A percentile compares a stretch with the other conserved stretches of the same genome.
These are phyloP conservation scores for Camelina sativa DNA, from an alignment of 345 rosid species.

Conservation along the genomic window DNA sequence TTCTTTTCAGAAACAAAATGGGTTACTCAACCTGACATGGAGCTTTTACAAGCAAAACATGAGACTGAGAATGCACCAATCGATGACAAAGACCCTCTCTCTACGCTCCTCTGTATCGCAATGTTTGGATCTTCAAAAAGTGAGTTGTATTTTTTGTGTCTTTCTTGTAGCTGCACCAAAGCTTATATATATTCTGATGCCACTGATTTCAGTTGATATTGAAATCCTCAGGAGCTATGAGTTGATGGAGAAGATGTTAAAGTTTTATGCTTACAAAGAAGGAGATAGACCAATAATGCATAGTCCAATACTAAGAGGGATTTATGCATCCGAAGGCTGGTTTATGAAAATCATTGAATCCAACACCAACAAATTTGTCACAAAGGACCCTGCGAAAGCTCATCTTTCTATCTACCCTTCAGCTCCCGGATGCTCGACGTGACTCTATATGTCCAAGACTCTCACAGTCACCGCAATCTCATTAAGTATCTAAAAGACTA, in stretches of 20 bases:
- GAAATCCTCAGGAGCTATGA: constrained; percentile 77
- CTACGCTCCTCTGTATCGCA: constrained; percentile 76
- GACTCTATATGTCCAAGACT: constrained; percentile 66
- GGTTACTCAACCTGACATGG: constrained; percentile 69
- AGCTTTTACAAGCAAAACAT: constrained; percentile 60
- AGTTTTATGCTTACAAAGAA: constrained; percentile 82
- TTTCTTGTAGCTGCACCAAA: constrained; percentile 1
- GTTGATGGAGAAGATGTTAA: constrained; percentile 82
- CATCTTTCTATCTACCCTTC: constrained; percentile 89
- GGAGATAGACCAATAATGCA: constrained; percentile 81
- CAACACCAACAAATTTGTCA: constrained; percentile 62
- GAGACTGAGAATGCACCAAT: constrained; percentile 74
- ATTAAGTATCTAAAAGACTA: constrained; percentile 63
- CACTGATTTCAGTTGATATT: constrained; percentile 6
- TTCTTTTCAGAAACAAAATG: constrained; percentile 64
- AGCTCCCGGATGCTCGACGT: constrained; percentile 82
- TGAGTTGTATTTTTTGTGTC: constrained; percentile 27
- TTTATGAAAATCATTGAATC: constrained; percentile 82
- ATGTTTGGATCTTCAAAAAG: constrained; percentile 83
- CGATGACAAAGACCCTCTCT: constrained; percentile 58
- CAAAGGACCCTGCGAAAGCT: constrained; percentile 65
- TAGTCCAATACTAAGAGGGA: constrained; percentile 68
- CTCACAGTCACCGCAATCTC: constrained; percentile 73
- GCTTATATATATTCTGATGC: too few species aligned
- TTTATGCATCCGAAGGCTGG: constrained; percentile 99